phyloP scores from a whole-genome alignment of 2,329 filamentous ascomycete genomes.

The Sodiomyces alkalinus region DNA sequence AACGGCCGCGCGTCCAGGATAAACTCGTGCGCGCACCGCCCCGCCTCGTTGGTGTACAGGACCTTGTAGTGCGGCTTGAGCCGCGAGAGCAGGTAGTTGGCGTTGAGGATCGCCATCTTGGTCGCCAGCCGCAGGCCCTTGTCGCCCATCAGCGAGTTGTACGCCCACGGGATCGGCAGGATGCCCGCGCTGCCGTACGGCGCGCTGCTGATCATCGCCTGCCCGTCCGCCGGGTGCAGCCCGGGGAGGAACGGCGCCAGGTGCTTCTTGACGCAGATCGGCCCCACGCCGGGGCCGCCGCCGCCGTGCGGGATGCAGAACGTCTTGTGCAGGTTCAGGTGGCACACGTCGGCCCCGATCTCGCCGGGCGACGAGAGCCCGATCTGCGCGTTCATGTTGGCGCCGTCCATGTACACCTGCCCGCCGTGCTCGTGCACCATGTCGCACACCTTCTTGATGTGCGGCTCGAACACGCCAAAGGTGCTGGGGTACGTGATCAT shows the following conservation, averaged over 20 bases:
- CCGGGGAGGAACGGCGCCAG: slow-evolving; percentile 63
- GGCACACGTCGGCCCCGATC: slow-evolving; percentile 92
- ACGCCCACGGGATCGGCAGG: slow-evolving; percentile 86
- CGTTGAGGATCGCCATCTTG: slow-evolving; percentile 84
- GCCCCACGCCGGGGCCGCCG: slow-evolving; percentile 83
- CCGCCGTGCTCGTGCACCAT: slow-evolving; percentile 79
- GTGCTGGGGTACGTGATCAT: slow-evolving; percentile 97
- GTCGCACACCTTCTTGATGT: slow-evolving; percentile 70
- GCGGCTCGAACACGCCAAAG: slow-evolving; percentile 86
- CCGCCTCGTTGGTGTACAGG: slow-evolving; percentile 81
- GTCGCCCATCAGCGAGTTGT: slow-evolving; percentile 85
- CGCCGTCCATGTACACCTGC: slow-evolving; percentile 96
- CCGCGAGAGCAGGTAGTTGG: slow-evolving; percentile 87
- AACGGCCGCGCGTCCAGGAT: slow-evolving; percentile 82
- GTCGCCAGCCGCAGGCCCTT: slow-evolving; percentile 77
- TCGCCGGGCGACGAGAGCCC: slow-evolving; percentile 88
- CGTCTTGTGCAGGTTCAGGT: slow-evolving; percentile 95
- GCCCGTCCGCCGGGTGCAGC: slow-evolving; percentile 14
- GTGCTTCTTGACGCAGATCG: slow-evolving; percentile 79
- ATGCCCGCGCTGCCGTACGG: slow-evolving; percentile 83
- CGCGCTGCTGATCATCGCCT: slow-evolving; percentile 60
- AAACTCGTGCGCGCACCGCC: slow-evolving; percentile 91
- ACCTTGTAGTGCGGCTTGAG: slow-evolving; percentile 78
- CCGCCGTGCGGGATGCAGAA: slow-evolving; percentile 97
- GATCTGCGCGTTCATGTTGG: slow-evolving; percentile 98